Conservation (phyloP, 2,329 filamentous ascomycete species). For the Cercospora canescens region DNA sequence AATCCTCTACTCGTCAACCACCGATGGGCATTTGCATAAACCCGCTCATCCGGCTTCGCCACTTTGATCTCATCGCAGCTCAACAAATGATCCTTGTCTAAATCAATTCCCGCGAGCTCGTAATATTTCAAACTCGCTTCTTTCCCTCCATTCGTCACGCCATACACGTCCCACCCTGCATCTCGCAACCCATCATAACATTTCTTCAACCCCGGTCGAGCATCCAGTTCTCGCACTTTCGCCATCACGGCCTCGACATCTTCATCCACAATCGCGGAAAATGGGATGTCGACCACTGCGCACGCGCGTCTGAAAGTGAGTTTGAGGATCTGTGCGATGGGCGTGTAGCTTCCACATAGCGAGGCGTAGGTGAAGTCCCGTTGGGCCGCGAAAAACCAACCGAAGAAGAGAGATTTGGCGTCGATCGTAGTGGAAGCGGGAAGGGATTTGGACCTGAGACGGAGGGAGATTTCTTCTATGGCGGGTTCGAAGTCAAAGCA, state of each 20-base stretch:
- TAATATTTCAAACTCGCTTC: constrained; percentile 33
- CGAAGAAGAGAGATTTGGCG: constrained; percentile 32
- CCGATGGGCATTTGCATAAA: constrained; percentile 30
- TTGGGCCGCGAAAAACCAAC: constrained; percentile 35
- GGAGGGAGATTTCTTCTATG: constrained; percentile 25
- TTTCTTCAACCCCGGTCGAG: constrained; percentile 28
- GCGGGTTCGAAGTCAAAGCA: constrained; percentile 33
- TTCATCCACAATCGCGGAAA: constrained; percentile 24
- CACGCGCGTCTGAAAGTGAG: constrained; percentile 31
- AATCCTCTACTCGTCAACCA: constrained; percentile 26
- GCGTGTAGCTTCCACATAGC: constrained; percentile 29
- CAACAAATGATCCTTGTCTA: constrained; percentile 31
- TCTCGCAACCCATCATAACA: constrained; percentile 32
- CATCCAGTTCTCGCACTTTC: constrained; percentile 21
- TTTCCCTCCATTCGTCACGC: constrained; percentile 33
- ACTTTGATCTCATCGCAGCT: constrained; percentile 32
- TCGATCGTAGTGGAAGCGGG: constrained; percentile 11
- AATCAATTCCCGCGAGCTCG: constrained; percentile 28
- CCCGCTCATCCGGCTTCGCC: constrained; percentile 32
- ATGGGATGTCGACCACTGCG: constrained; percentile 28
- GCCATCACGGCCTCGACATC: constrained; percentile 32
- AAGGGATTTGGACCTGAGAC: constrained; percentile 24
- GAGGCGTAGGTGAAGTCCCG: constrained; percentile 35
- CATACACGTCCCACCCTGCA: constrained; percentile 33
- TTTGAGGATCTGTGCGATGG: constrained; percentile 32